Evolutionary conservation across 352 stramenopile species (phyloP).

Genomic region (Phytopythium delawarense): DNA sequence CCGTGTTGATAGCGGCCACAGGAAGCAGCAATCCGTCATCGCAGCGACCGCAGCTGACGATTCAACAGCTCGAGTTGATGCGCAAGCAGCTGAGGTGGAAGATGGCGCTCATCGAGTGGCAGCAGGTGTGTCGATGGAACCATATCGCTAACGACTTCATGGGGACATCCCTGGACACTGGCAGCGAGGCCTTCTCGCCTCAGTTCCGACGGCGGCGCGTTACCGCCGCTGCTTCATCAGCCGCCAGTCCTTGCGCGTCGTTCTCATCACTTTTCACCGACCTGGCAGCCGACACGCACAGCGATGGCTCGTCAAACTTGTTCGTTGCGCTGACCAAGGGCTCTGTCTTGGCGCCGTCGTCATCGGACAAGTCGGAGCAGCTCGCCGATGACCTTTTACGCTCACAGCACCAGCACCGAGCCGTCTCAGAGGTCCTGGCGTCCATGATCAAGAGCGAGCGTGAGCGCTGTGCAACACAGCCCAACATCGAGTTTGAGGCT

Average conservation of each 20-base stretch:
- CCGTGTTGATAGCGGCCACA: not conserved
- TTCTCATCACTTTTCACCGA: not conserved
- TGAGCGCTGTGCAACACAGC: slow-evolving; percentile 31
- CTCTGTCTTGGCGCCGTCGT: slow-evolving; percentile 5
- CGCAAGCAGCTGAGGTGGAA: slow-evolving; percentile 64
- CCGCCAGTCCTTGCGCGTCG: not conserved
- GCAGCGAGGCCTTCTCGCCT: slow-evolving; percentile 27
- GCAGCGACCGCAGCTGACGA: slow-evolving; percentile 7
- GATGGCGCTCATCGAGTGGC: slow-evolving; percentile 53
- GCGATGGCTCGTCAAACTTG: not conserved
- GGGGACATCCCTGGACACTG: not conserved
- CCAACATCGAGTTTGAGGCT: slow-evolving; percentile 68
- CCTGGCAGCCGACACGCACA: too few relatives aligned
- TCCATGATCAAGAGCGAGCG: slow-evolving; percentile 32
- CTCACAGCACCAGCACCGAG: slow-evolving; percentile 39
- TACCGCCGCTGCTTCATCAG: slow-evolving; percentile 14
- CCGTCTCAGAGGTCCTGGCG: slow-evolving; percentile 34
- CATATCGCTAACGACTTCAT: slow-evolving; percentile 44
- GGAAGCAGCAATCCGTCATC: slow-evolving; percentile 8
- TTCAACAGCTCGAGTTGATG: slow-evolving; percentile 39
- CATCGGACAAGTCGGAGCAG: slow-evolving; percentile 35
- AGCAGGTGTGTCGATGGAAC: slow-evolving; percentile 49
- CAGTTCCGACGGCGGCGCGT: slow-evolving; percentile 23
- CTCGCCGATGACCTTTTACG: slow-evolving; percentile 43
- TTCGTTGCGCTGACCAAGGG: not conserved